Evolutionary conservation across 352 stramenopile species (phyloP).

Genomic region (Phytophthora parvispora): DNA sequence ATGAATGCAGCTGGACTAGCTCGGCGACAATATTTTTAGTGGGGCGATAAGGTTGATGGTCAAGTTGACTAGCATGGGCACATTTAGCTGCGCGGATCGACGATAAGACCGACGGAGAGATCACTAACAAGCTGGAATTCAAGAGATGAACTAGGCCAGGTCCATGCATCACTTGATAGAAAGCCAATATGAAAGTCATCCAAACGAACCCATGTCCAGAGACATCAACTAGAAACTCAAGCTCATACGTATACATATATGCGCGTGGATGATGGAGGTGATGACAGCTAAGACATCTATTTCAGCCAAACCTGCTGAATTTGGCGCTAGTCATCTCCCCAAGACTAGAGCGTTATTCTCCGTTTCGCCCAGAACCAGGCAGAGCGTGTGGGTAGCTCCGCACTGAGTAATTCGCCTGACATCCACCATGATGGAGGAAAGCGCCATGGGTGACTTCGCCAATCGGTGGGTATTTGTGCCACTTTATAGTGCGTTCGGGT

Average conservation of each 20-base stretch:
- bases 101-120: conserved; percentile 1
- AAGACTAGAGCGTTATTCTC: conserved; percentile 21
- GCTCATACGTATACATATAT: too few species aligned
- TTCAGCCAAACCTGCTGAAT: conserved; percentile 25
- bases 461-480: conserved; percentile 39
- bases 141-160: not conserved
- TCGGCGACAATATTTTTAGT: conserved; percentile 25
- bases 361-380: conserved; percentile 26
- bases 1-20: not conserved
- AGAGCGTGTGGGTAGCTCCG: not conserved
- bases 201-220: not conserved
- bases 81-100: not conserved
- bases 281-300: conserved; percentile 19
- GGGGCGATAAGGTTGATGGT: not conserved
- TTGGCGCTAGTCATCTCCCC: not conserved
- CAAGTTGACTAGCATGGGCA: not conserved
- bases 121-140: not conserved
- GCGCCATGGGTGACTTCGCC: conserved; percentile 68
- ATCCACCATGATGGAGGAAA: conserved; percentile 58
- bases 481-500: not conserved
- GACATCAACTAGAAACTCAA: not conserved
- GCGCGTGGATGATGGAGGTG: not conserved
- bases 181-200: not conserved
- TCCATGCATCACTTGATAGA: not conserved
- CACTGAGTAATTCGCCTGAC: not conserved